Percentiles rank a stretch among this genome's conserved stretches.
Conservation (phyloP, 441 rosid genomes). For the Sinapis alba region DNA sequence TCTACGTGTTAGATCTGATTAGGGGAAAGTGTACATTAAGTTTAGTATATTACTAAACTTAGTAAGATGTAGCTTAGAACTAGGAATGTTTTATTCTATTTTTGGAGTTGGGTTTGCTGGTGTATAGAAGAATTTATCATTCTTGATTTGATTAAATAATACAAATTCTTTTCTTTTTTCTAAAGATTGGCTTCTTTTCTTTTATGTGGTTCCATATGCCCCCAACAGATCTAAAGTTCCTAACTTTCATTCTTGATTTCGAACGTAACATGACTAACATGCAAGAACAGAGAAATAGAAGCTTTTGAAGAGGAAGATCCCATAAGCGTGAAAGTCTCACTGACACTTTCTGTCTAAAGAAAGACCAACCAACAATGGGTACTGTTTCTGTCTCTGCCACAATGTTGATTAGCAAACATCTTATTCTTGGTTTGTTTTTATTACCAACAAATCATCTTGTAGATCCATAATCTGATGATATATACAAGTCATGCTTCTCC, state of each 20-base stretch:
- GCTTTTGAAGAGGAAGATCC: slow-evolving; percentile 22
- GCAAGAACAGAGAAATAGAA: slow-evolving; percentile 15
- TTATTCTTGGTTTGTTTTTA: too few species aligned
- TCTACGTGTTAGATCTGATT: slow-evolving; percentile 6
- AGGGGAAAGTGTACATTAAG: slow-evolving; percentile 3
- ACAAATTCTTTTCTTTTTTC: background rate
- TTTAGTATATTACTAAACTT: slow-evolving; percentile 18
- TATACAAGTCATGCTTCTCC: background rate
- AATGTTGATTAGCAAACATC: too few species aligned
- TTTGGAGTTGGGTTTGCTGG: slow-evolving; percentile 28
- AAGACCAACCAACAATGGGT: slow-evolving; percentile 43
- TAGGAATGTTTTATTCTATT: slow-evolving; percentile 22
- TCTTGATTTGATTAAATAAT: background rate
- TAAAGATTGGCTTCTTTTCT: slow-evolving; percentile 26
- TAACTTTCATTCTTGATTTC: too few species aligned
- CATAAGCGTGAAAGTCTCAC: too few species aligned
- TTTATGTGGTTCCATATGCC: slow-evolving; percentile 12
- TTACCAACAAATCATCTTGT: background rate
- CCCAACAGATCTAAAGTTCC: slow-evolving; percentile 12
- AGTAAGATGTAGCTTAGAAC: slow-evolving; percentile 29
- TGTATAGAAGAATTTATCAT: background rate
- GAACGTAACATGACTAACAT: slow-evolving; percentile 26
- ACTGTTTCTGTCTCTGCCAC: slow-evolving; percentile 23
- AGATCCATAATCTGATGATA: slow-evolving; percentile 20
- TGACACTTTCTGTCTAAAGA: slow-evolving; percentile 1